Percentiles rank a stretch among this genome's conserved stretches.
These are phyloP conservation scores for Hamamelis virginiana DNA, from an alignment of 164 flowering plant species.

Conservation along the genomic window DNA sequence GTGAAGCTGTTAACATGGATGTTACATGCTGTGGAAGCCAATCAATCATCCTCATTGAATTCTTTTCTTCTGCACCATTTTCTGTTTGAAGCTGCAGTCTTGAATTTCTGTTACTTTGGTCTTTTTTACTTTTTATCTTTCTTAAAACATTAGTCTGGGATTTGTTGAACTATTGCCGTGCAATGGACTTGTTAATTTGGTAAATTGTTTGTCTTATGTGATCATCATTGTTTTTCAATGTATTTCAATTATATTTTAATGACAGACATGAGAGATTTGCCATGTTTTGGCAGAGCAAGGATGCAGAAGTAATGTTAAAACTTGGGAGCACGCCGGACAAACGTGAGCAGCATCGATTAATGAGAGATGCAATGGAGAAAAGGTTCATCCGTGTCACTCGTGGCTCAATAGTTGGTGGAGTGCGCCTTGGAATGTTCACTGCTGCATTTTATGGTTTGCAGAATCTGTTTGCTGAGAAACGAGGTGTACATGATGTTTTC, in stretches of 20 bases:
- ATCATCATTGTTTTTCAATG: neutral
- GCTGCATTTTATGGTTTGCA: constrained; percentile 82
- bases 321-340: constrained; percentile 95
- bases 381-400: constrained; percentile 82
- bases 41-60: too few relatives aligned
- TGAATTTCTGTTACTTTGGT: too few relatives aligned
- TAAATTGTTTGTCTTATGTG: neutral
- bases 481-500: constrained; percentile 88
- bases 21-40: too few relatives aligned
- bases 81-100: too few relatives aligned
- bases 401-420: constrained; percentile 92
- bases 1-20: too few relatives aligned
- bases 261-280: neutral
- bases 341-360: constrained; percentile 86
- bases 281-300: constrained; percentile 73
- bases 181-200: neutral
- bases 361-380: constrained; percentile 99
- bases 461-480: constrained; percentile 79
- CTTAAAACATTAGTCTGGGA: too few relatives aligned
- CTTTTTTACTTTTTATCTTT: too few relatives aligned
- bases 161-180: too few relatives aligned
- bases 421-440: constrained; percentile 95
- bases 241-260: neutral
- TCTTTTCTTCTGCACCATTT: too few relatives aligned
- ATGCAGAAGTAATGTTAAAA: constrained; percentile 93